Evolutionary conservation across 495 filamentous ascomycete species (phyloP).

Genomic region (Neurospora africana): DNA sequence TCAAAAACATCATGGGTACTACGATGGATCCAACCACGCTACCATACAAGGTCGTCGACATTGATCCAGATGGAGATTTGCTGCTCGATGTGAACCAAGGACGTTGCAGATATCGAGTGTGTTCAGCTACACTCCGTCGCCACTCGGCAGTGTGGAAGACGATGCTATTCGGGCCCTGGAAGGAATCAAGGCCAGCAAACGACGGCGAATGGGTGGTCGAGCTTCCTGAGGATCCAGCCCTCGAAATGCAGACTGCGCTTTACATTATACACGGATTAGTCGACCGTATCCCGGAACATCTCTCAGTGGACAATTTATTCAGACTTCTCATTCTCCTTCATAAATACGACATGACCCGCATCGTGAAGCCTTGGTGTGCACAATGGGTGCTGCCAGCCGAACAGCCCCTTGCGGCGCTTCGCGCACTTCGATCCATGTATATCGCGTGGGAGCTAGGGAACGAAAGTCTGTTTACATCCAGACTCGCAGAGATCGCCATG

Average conservation of each 20-base stretch:
- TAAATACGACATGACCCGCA: not conserved
- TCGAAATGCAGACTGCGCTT: not conserved
- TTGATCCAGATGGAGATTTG: not conserved
- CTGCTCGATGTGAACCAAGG: not conserved
- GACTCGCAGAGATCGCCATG: not conserved
- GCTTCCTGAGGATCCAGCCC: slow-evolving; percentile 19
- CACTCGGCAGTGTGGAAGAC: slow-evolving; percentile 18
- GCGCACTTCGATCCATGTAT: not conserved
- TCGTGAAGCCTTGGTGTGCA: not conserved
- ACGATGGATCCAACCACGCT: not conserved
- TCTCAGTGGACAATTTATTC: not conserved
- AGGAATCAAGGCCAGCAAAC: slow-evolving; percentile 12
- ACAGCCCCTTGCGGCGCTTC: rapidly evolving
- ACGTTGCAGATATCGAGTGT: slow-evolving; percentile 10
- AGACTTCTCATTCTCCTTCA: not conserved
- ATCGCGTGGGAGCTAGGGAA: not conserved
- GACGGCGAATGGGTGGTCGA: slow-evolving; percentile 15
- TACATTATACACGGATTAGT: not conserved
- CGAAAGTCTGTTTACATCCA: not conserved
- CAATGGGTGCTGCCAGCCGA: not conserved
- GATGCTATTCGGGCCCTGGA: slow-evolving; percentile 18
- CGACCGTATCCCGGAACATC: not conserved
- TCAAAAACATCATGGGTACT: not conserved
- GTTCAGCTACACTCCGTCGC: slow-evolving; percentile 13
- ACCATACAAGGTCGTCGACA: not conserved